These are phyloP conservation scores for Mrakia blollopis DNA, from an alignment of 768 basidiomycete genomes.

Conservation along the genomic window DNA sequence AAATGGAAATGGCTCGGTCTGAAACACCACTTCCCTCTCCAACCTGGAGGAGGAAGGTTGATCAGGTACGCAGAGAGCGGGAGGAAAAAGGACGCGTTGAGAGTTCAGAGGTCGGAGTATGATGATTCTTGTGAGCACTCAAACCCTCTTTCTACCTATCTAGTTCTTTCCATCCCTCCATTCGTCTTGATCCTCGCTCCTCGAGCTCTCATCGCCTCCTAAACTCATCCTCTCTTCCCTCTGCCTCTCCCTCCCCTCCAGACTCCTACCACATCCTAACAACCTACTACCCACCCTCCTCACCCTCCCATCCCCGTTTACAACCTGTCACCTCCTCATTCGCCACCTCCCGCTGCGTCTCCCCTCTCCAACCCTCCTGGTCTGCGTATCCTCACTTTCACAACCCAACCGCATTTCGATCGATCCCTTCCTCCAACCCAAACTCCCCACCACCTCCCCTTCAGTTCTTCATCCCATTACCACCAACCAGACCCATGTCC, in stretches of 20 bases:
- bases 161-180: no score
- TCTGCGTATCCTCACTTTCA: not conserved
- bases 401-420: not conserved
- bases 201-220: not conserved
- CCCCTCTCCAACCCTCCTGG: not conserved
- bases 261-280: conserved; percentile 11
- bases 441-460: no score
- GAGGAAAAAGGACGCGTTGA: not conserved
- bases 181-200: not conserved
- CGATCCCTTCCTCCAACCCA: not conserved
- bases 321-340: not conserved
- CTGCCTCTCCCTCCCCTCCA: not conserved
- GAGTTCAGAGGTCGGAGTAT: not conserved
- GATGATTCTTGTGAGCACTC: not conserved
- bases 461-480: not conserved
- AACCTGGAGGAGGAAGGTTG: not conserved
- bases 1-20: conserved; percentile 29
- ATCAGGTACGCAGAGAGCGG: not conserved
- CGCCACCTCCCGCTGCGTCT: not conserved
- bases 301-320: not conserved
- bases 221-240: no score
- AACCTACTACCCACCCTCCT: not conserved
- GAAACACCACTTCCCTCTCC: conserved; percentile 17
- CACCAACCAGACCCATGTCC: not conserved
- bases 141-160: no score